phyloP scores from a whole-genome alignment of 164 flowering plant genomes.

The Tetracentron sinense region DNA sequence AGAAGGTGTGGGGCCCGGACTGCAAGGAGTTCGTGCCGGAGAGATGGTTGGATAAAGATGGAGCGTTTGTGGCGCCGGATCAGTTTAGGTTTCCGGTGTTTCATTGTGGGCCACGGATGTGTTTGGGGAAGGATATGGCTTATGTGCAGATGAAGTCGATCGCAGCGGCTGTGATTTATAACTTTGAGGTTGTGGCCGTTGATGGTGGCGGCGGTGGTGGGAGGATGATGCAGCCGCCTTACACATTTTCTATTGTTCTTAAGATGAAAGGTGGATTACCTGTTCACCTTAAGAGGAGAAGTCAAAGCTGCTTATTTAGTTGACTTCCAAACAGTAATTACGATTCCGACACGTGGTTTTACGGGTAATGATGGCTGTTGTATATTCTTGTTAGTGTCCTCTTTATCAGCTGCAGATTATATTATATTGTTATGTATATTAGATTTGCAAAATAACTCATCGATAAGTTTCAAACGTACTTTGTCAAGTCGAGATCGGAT shows the following conservation, averaged over 20 bases:
- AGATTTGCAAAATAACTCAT: too few relatives aligned
- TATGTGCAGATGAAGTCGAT: conserved; percentile 58
- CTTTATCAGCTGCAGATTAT: too few relatives aligned
- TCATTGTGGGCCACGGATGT: conserved; percentile 53
- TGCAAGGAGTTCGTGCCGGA: conserved; percentile 49
- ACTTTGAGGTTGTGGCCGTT: conserved; percentile 35
- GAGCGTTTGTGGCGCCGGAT: conserved; percentile 28
- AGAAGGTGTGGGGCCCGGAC: conserved; percentile 48
- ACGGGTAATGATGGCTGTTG: too few relatives aligned
- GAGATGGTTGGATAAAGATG: conserved; percentile 43
- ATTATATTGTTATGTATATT: too few relatives aligned
- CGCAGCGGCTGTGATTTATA: conserved; percentile 34
- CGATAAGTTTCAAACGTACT: too few relatives aligned
- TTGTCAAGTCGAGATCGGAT: too few relatives aligned
- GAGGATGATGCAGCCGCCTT: conserved; percentile 29
- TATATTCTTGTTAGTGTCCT: too few relatives aligned
- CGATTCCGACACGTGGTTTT: too few relatives aligned
- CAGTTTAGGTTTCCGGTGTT: conserved; percentile 47
- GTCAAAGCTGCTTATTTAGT: neutral
- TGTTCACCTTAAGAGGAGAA: conserved; percentile 15
- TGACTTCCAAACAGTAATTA: too few relatives aligned
- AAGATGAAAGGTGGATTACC: conserved; percentile 53
- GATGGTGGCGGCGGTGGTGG: conserved; percentile 28
- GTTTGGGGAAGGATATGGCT: conserved; percentile 63
- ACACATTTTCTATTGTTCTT: conserved; percentile 23